Evolutionary conservation across 2,329 filamentous ascomycete genomes (phyloP), one percentile per base, ranked within the genome.

Genomic region (Taxawa tesnikishii): DNA sequence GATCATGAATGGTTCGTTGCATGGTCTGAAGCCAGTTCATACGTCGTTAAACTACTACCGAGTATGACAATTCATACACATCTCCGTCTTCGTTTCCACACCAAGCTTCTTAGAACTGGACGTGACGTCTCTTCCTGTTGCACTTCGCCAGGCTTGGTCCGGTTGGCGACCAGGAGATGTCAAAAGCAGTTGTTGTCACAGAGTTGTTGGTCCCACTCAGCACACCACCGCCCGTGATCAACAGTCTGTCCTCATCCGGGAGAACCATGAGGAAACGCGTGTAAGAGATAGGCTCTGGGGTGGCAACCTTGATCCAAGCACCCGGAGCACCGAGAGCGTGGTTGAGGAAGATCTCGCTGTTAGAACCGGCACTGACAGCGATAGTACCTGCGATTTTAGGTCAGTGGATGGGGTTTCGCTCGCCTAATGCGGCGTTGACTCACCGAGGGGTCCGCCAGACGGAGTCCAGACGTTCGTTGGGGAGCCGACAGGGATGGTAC

Each of bases 381-480:
- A 72, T 59, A 1, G 64, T 70, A 1, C 67, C 68, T n/a, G n/a
- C n/a, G n/a, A n/a, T n/a, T n/a, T n/a, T n/a, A n/a, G n/a, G n/a
- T n/a, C n/a, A n/a, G n/a, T n/a, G n/a, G n/a, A n/a, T n/a, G n/a
- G n/a, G n/a, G n/a, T n/a, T n/a, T n/a, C n/a, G n/a, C n/a, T n/a
- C n/a, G n/a, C n/a, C n/a, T n/a, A n/a, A n/a, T n/a, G n/a, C n/a
- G n/a, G n/a, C n/a, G n/a, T n/a, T n/a, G n/a, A n/a, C n/a, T n/a
- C n/a, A n/a, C n/a, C n/a, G n/a, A n/a, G n/a, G n/a, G n/a, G 32
- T 62, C 58, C 58, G 9, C 66, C 67, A 4, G 57, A 58, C 1
- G 61, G 51, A 5, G 56, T 66, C 67, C 66, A 72, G 2, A 67
- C 62, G 1, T 65, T 59, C 39, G 71, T 70, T 1, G 68, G 68